A percentile compares a stretch with the other conserved stretches of the same genome.
Conservation (phyloP, 805 yeast species). For the Zygoascus ofunaensis region DNA sequence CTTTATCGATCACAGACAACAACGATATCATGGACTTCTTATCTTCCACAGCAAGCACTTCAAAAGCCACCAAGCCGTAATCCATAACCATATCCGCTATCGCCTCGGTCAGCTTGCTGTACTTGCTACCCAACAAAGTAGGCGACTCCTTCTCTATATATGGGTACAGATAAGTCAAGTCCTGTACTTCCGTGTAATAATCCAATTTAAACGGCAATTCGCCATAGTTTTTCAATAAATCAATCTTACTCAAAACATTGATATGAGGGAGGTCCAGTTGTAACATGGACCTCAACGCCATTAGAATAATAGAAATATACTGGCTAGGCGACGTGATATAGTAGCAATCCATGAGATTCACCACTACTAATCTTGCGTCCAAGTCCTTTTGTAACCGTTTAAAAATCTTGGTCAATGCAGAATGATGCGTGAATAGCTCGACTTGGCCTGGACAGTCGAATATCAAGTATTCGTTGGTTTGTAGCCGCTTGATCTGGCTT, state of each 20-base stretch:
- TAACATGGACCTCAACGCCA: conserved; percentile 84
- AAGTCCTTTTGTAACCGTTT: conserved; percentile 50
- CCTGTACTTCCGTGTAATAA: conserved; percentile 88
- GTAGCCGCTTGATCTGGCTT: conserved; percentile 45
- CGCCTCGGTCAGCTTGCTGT: conserved; percentile 59
- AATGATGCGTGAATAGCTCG: conserved; percentile 86
- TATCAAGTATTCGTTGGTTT: conserved; percentile 53
- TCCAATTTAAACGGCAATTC: conserved; percentile 69
- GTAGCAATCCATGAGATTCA: conserved; percentile 74
- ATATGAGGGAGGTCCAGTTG: conserved; percentile 89
- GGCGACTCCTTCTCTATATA: conserved; percentile 63
- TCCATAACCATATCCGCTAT: conserved; percentile 81
- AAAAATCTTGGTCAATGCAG: conserved; percentile 62
- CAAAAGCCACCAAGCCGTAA: conserved; percentile 78
- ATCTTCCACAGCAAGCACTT: conserved; percentile 84
- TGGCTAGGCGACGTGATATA: conserved; percentile 82
- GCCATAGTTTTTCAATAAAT: conserved; percentile 67
- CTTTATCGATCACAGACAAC: conserved; percentile 71
- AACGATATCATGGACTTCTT: conserved; percentile 84
- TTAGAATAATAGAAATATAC: conserved; percentile 69
- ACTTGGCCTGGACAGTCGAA: conserved; percentile 97
- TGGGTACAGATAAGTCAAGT: conserved; percentile 60
- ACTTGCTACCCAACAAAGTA: conserved; percentile 49
- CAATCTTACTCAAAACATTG: conserved; percentile 88
- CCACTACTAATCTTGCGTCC: conserved; percentile 61